Evolutionary conservation across 805 yeast species (phyloP), one percentile per base, ranked within the genome.

Genomic region (Pichia thaimueangensis): DNA sequence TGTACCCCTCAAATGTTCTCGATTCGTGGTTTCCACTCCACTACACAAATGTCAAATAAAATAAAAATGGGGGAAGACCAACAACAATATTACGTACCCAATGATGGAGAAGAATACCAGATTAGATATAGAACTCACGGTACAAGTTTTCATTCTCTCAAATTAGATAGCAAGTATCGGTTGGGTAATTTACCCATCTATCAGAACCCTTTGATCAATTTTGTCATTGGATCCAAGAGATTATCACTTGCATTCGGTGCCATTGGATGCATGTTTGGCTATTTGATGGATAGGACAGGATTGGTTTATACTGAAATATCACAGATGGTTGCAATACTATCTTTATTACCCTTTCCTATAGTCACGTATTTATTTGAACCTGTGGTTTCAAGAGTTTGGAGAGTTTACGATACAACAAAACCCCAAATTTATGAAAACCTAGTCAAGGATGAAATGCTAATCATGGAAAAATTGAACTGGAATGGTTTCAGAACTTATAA

Each of bases 401-500:
- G 95, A 35, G 65, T 86, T 19, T 86, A 85, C 56, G 78, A 79
- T 52, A 70, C 73, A 31, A 70, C 73, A 4, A 66, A 73, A 54
- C 76, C 80, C 0, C 89, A 85, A 56, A 79, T 84, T 1, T 64
- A 77, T 42, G 85, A 80, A 37, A 74, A 72, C 53, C 65, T 86
- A 51, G 64, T 72, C 13, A 54, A 62, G 6, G 78, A 86, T 57
- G 95, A 86, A 57, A 69, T 73, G 17, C 61, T 86, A 39, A 67
- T 86, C 8, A 62, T 84, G 35, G 89, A 86, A 57, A 81, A 82
- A 56, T 67, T 86, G 45, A 73, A 77, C 17, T 60, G 75, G 56
- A 73, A 82, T 5, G 95, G 95, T 0, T 71, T 82, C 43, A 73
- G 72, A 25, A 71, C 80, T 2, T 78, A 73, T 59, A 81, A 82